phyloP scores from a whole-genome alignment of 805 yeast species.

The Candida ulmi region DNA sequence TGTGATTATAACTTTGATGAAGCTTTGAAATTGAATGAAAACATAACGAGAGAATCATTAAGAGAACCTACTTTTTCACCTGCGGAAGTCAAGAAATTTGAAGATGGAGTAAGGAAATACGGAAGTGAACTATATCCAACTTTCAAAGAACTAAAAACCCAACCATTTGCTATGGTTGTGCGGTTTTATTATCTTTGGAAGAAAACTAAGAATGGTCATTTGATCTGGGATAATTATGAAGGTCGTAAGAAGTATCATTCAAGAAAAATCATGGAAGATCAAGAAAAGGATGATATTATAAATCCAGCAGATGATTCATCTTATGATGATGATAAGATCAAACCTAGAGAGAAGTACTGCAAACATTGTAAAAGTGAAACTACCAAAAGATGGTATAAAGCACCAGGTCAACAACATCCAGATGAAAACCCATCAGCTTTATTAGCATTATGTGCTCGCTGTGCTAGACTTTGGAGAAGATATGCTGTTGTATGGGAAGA shows the following conservation, averaged over 20 bases:
- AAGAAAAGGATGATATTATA: constrained; percentile 17
- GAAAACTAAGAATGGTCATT: constrained; percentile 68
- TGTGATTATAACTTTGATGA: constrained; percentile 41
- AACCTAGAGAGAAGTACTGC: constrained; percentile 48
- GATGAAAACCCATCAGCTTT: constrained; percentile 28
- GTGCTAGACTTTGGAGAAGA: constrained; percentile 88
- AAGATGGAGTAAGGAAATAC: constrained; percentile 60
- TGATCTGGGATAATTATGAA: constrained; percentile 76
- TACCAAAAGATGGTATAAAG: constrained; percentile 63
- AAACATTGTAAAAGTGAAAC: constrained; percentile 59
- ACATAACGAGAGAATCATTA: constrained; percentile 50
- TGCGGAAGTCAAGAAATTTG: constrained; percentile 64
- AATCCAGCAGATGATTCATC: constrained; percentile 62
- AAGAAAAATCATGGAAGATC: constrained; percentile 5
- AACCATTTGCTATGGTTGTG: constrained; percentile 72
- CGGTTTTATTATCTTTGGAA: constrained; percentile 90
- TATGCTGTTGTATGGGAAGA: constrained; percentile 86
- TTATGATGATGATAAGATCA: constrained; percentile 51
- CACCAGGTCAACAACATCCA: constrained; percentile 52
- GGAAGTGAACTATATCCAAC: constrained; percentile 82
- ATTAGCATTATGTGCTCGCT: constrained; percentile 71
- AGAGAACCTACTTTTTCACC: constrained; percentile 71
- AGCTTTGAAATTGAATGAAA: constrained; percentile 42
- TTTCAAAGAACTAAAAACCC: constrained; percentile 63
- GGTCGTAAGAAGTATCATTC: constrained; percentile 64